phyloP scores from a whole-genome alignment of 2,329 filamentous ascomycete genomes.

The Pseudogymnoascus sp. region DNA sequence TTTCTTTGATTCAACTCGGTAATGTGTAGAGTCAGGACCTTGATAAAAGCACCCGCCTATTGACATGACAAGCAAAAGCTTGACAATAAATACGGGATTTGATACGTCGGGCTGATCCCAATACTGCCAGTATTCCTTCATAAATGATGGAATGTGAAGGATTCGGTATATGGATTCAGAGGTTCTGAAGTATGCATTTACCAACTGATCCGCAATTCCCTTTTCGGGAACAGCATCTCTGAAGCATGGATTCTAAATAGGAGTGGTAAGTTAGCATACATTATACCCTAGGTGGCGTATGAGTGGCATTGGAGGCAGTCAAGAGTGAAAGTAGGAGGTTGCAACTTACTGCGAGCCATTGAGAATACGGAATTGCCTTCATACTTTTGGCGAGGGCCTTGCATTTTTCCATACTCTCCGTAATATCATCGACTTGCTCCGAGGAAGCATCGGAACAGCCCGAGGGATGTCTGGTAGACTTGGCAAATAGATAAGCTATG shows the following conservation, averaged over 20 bases:
- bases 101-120: conserved; percentile 29
- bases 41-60: conserved; percentile 21
- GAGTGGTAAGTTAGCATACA: not conserved
- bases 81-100: conserved; percentile 16
- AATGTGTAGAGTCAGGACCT: conserved; percentile 13
- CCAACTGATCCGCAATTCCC: conserved; percentile 29
- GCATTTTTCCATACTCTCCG: conserved; percentile 16
- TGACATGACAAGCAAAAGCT: conserved; percentile 23
- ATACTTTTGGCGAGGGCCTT: conserved; percentile 18
- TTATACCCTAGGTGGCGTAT: not conserved
- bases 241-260: conserved; percentile 14
- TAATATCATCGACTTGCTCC: not conserved
- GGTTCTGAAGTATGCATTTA: conserved; percentile 36
- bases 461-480: conserved; percentile 10
- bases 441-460: not conserved
- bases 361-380: conserved; percentile 17
- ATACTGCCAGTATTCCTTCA: conserved; percentile 35
- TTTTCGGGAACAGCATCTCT: conserved; percentile 18
- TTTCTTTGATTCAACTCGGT: conserved; percentile 15
- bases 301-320: not conserved
- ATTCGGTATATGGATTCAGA: conserved; percentile 39
- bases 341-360: conserved; percentile 11
- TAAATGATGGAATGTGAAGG: conserved; percentile 40
- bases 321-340: not conserved
- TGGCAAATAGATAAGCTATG: conserved; percentile 13